These are phyloP conservation scores for Colletotrichum chlorophyti DNA, from an alignment of 2,329 filamentous ascomycete genomes.

Conservation along the genomic window DNA sequence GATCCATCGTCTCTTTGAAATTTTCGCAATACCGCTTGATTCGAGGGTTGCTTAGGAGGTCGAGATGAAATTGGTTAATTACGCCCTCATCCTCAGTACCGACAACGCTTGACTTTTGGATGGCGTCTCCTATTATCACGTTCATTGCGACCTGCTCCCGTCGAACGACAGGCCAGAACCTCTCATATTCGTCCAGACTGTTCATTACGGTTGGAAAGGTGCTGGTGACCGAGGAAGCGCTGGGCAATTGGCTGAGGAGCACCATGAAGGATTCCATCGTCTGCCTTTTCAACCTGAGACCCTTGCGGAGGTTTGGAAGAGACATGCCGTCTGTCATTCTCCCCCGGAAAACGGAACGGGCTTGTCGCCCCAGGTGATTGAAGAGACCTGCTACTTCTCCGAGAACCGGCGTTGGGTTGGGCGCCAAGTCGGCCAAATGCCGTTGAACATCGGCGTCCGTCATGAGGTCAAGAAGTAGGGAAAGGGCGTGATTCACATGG, in stretches of 20 bases:
- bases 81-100: constrained; percentile 14
- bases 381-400: constrained; percentile 34
- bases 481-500: constrained; percentile 44
- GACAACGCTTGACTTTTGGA: constrained; percentile 24
- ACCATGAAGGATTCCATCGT: constrained; percentile 36
- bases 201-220: constrained; percentile 31
- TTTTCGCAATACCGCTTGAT: constrained; percentile 30
- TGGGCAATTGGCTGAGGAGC: constrained; percentile 32
- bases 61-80: constrained; percentile 25
- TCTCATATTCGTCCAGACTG: constrained; percentile 35
- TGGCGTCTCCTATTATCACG: constrained; percentile 30
- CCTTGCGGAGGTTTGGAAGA: constrained; percentile 33
- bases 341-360: constrained; percentile 32
- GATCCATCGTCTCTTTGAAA: constrained; percentile 17
- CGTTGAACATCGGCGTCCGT: constrained; percentile 31
- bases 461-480: constrained; percentile 40
- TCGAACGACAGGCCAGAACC: constrained; percentile 29
- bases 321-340: constrained; percentile 31
- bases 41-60: constrained; percentile 28
- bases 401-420: constrained; percentile 35
- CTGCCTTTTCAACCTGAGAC: constrained; percentile 30
- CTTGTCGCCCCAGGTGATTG: constrained; percentile 30
- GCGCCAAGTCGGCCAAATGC: constrained; percentile 28
- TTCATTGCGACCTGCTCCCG: constrained; percentile 28
- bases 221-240: constrained; percentile 8